Percentiles rank a stretch among this genome's conserved stretches.
phyloP scores from a whole-genome alignment of 495 filamentous ascomycete genomes.

The Penicillium egyptiacum region DNA sequence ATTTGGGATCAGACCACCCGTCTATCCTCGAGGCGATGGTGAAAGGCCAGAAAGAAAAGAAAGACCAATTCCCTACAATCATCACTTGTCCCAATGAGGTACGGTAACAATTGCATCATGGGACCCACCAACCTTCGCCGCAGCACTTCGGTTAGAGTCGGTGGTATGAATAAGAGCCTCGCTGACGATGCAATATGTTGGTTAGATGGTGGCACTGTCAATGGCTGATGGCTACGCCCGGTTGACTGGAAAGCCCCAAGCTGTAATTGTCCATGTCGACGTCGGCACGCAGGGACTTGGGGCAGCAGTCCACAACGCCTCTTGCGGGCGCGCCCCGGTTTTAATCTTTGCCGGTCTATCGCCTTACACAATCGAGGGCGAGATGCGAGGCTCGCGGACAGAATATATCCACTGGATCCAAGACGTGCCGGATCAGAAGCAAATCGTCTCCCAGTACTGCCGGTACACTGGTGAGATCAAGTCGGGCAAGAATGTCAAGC shows the following conservation, averaged over 20 bases:
- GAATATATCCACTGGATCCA: constrained; percentile 99
- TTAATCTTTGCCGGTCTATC: constrained; percentile 89
- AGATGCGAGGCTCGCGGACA: constrained; percentile 81
- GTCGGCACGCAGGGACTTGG: constrained; percentile 92
- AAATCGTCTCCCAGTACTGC: constrained; percentile 90
- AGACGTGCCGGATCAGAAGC: constrained; percentile 92
- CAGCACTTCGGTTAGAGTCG: background rate
- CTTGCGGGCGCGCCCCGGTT: constrained; percentile 80
- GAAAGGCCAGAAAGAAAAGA: constrained; percentile 70
- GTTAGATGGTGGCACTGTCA: constrained; percentile 92
- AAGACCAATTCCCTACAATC: constrained; percentile 73
- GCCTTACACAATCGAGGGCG: constrained; percentile 88
- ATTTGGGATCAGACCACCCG: constrained; percentile 92
- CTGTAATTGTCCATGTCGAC: constrained; percentile 94
- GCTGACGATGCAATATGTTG: constrained; percentile 35
- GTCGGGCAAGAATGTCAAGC: constrained; percentile 89
- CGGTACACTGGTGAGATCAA: constrained; percentile 91
- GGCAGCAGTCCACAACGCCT: constrained; percentile 90
- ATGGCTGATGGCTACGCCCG: constrained; percentile 96
- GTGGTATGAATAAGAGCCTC: background rate
- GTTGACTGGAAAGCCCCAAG: constrained; percentile 79
- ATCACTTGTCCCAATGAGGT: constrained; percentile 91
- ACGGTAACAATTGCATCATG: constrained; percentile 13
- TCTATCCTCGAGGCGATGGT: constrained; percentile 96
- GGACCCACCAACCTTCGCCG: background rate